Conservation (phyloP, 1,284 basidiomycete species). For the Ustilago loliicola region DNA sequence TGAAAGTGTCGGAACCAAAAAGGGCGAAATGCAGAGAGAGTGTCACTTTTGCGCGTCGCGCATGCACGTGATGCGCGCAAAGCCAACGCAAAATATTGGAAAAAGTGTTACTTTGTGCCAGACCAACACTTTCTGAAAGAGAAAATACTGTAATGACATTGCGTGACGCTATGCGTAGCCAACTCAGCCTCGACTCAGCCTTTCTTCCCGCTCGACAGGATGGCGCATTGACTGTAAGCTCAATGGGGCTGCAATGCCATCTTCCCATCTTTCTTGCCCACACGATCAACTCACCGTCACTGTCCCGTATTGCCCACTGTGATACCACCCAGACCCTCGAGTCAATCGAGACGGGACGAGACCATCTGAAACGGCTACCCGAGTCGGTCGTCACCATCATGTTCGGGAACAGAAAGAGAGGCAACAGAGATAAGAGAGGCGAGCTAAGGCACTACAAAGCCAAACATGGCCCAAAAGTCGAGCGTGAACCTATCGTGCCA, state of each 20-base stretch:
- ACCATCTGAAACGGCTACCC: no score
- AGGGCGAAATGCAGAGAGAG: not conserved
- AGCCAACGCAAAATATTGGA: not conserved
- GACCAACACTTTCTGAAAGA: conserved; percentile 3
- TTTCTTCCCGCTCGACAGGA: not conserved
- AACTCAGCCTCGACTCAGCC: not conserved
- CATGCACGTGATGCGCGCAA: conserved; percentile 40
- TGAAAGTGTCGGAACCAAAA: no score
- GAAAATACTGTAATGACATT: not conserved
- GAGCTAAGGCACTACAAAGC: not conserved
- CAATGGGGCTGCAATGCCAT: not conserved
- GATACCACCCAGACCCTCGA: no score
- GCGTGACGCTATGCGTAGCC: conserved; percentile 8
- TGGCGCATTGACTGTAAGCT: not conserved
- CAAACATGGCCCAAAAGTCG: not conserved
- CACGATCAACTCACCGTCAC: no score
- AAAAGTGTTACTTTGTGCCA: conserved; percentile 20
- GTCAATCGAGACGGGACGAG: no score
- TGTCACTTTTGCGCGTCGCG: conserved; percentile 51
- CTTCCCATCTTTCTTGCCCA: no score
- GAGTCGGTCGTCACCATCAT: no score
- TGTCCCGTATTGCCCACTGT: no score
- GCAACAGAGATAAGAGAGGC: no score
- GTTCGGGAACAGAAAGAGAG: no score
- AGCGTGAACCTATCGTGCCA: not conserved